Base-by-base conservation (phyloP, 2,329 filamentous ascomycete genomes). In the Talaromyces funiculosus region DNA sequence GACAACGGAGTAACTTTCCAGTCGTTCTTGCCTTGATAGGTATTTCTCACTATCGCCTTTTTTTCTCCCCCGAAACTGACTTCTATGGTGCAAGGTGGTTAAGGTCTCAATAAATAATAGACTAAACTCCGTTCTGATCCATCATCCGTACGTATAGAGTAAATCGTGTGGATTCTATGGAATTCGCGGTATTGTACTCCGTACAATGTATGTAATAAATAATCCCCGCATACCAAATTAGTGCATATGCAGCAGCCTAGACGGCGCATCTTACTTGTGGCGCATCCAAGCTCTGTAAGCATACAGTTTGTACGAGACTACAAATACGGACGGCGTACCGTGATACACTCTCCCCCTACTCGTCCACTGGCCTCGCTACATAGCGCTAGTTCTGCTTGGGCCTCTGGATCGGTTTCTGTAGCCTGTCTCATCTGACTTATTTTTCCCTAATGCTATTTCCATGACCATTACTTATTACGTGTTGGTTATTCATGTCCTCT, bases 151-250 rank as follows among this genome's bases (percentile, higher is more conserved):
- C n/a, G n/a, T n/a, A n/a, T n/a, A n/a, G n/a, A n/a, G n/a, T n/a
- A n/a, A n/a, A n/a, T n/a, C 18, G 18, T 45, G 14, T 14, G 12
- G 29, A n/a, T 14, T 26, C 5, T 26, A 45, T 14, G 43, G 6
- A 26, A 26, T 14, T 24, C 10, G 12, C 20, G 12, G 47, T 51
- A 51, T 22, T 51, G 40, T 42, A 31, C 4, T 20, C 3, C n/a
- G 43, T 29, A 47, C 43, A 14, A 14, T 20, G 24, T 47, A 14
- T 20, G 42, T 51, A 35, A 20, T 14, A 5, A 33, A 29, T 33
- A 20, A 51, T 51, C 47, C 57, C 57, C 57, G 57, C 57, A 54
- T 60, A 37, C 49, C 57, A 55, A 12, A 60, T 54, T 53, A 37
- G 57, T 53, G 49, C 57, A 31, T 37, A 20, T 60, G 57, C 57